Percentiles rank a stretch among this genome's conserved stretches.
These are phyloP conservation scores for Steccherinum ochraceum DNA, from an alignment of 768 basidiomycete species.

Conservation along the genomic window DNA sequence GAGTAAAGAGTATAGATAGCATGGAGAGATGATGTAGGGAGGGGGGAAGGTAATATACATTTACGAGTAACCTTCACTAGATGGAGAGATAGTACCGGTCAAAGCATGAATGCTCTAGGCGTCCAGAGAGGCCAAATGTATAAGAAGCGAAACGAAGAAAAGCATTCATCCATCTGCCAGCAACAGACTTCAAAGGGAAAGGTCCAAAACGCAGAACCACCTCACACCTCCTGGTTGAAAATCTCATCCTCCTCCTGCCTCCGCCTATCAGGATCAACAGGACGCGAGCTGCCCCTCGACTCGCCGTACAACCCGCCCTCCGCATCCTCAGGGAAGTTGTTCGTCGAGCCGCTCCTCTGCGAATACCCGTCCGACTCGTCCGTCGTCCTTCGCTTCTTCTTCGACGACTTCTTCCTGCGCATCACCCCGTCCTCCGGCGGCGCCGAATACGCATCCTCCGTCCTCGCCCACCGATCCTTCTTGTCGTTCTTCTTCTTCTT, in stretches of 20 bases:
- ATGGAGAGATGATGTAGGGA: not conserved
- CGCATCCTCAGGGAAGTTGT: constrained; percentile 66
- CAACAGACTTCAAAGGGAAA: too few relatives aligned
- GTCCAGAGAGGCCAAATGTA: not conserved
- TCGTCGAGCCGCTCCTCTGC: constrained; percentile 25
- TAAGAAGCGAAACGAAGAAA: not conserved
- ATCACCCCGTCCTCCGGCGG: constrained; percentile 31
- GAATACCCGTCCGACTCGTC: constrained; percentile 31
- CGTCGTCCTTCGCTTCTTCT: constrained; percentile 44
- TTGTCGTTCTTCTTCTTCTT: constrained; percentile 71
- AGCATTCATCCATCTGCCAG: too few relatives aligned
- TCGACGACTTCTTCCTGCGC: constrained; percentile 60
- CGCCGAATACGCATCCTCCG: constrained; percentile 70
- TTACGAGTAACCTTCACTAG: not conserved
- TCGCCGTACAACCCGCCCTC: constrained; percentile 63
- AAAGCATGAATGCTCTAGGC: not conserved
- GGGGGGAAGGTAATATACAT: not conserved
- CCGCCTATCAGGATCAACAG: constrained; percentile 4
- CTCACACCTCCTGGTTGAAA: constrained; percentile 61
- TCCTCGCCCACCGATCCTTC: constrained; percentile 84
- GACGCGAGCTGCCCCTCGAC: constrained; percentile 4
- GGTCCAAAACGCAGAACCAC: not conserved
- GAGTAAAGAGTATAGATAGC: not conserved
- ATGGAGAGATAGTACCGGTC: not conserved
- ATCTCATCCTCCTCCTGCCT: constrained; percentile 39